phyloP scores from a whole-genome alignment of 257 asterid species.

The Solanum chiquidenum region DNA sequence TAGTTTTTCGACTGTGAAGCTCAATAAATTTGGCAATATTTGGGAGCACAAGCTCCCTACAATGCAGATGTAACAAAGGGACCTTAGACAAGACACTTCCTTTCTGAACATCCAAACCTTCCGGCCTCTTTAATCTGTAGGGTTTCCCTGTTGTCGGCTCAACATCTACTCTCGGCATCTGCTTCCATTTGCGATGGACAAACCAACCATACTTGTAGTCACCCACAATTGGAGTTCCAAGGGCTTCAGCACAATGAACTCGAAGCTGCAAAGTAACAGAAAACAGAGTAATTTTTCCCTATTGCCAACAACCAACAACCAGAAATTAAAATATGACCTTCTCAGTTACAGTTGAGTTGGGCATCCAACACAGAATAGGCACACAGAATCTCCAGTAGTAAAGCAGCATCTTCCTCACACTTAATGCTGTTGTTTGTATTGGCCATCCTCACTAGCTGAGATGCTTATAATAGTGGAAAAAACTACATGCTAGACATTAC shows the following conservation, averaged over 20 bases:
- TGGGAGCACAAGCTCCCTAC: slow-evolving; percentile 81
- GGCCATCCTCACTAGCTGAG: not conserved
- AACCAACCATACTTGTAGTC: slow-evolving; percentile 93
- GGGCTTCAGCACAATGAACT: slow-evolving; percentile 95
- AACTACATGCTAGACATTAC: not conserved
- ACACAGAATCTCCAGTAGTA: not conserved
- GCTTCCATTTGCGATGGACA: slow-evolving; percentile 80
- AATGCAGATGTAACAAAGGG: slow-evolving; percentile 80
- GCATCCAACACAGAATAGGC: not conserved
- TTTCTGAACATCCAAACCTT: slow-evolving; percentile 84
- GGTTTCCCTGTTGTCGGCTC: slow-evolving; percentile 68
- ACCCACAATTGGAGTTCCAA: slow-evolving; percentile 91
- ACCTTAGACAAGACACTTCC: slow-evolving; percentile 89
- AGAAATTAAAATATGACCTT: not conserved
- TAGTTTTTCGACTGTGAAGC: slow-evolving; percentile 16
- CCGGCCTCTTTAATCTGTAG: slow-evolving; percentile 63
- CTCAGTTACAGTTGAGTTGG: not conserved
- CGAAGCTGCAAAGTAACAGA: slow-evolving; percentile 45
- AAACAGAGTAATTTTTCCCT: not conserved
- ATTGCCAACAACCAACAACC: not conserved
- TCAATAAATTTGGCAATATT: slow-evolving; percentile 60
- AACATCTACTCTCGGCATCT: slow-evolving; percentile 73
- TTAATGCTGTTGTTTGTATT: not conserved
- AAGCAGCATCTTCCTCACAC: not conserved
- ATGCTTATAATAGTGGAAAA: not conserved